Conservation (phyloP, 164 flowering plant genomes). For the Tetrastigma voinierianum region DNA sequence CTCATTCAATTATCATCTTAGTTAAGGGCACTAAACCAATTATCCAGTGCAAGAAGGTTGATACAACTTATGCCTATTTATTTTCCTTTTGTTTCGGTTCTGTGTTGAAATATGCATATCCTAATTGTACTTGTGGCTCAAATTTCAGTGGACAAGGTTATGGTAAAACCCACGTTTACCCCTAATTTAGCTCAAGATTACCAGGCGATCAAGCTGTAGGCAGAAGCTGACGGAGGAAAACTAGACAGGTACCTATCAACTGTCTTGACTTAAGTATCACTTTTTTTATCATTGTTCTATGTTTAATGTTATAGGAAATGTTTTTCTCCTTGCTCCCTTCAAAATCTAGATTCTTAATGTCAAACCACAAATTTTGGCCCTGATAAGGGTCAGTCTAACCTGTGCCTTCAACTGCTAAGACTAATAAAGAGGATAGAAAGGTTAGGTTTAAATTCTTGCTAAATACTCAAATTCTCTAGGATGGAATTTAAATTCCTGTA, state of each 20-base stretch:
- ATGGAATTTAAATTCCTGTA: too few relatives aligned
- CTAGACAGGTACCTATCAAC: constrained; percentile 63
- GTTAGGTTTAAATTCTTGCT: constrained; percentile 28
- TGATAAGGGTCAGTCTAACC: constrained; percentile 46
- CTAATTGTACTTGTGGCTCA: neutral
- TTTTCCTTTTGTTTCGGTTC: neutral
- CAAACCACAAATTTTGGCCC: constrained; percentile 60
- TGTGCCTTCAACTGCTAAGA: constrained; percentile 31
- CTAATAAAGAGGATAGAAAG: constrained; percentile 69
- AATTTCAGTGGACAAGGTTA: constrained; percentile 36
- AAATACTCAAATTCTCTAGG: too few relatives aligned
- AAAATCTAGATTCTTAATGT: constrained; percentile 65
- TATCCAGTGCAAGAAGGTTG: constrained; percentile 44
- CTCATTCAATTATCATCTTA: constrained; percentile 38
- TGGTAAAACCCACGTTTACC: constrained; percentile 33
- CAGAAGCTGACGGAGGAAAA: constrained; percentile 90
- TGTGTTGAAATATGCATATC: neutral
- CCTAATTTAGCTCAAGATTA: constrained; percentile 69
- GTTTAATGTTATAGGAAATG: neutral
- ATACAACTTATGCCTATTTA: neutral
- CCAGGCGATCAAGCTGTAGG: constrained; percentile 88
- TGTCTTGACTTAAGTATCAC: neutral
- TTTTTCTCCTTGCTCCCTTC: neutral
- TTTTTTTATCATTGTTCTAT: neutral
- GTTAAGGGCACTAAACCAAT: constrained; percentile 41